Evolutionary conservation across 106 monocot genomes (phyloP).

Genomic region (Hemerocallis citrina): DNA sequence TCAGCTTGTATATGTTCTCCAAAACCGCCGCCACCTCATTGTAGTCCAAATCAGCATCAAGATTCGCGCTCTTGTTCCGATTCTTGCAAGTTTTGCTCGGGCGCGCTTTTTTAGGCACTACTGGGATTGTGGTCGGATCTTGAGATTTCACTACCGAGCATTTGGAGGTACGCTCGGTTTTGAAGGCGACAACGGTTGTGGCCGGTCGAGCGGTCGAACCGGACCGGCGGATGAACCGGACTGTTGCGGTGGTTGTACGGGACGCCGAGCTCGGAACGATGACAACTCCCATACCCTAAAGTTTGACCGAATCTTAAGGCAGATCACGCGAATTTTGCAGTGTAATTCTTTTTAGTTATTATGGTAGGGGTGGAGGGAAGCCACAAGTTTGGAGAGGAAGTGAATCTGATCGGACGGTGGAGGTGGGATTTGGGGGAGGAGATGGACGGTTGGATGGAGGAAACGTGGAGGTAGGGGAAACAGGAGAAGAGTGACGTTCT

Average conservation of each 20-base stretch:
- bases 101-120: not conserved
- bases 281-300: conserved; percentile 48
- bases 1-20: conserved; percentile 89
- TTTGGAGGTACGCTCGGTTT: conserved; percentile 9
- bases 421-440: not conserved
- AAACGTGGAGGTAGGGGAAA: not conserved
- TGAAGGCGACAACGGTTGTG: conserved; percentile 26
- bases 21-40: conserved; percentile 70
- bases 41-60: conserved; percentile 45
- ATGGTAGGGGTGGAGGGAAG: not conserved
- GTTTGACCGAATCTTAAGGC: not conserved
- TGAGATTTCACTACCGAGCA: conserved; percentile 5
- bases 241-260: not conserved
- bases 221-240: conserved; percentile 7
- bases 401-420: not conserved
- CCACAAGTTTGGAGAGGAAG: not conserved
- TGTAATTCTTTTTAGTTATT: not conserved
- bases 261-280: conserved; percentile 41
- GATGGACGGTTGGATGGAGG: not conserved
- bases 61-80: not conserved
- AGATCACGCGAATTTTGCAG: not conserved
- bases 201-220: not conserved
- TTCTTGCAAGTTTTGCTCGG: not conserved
- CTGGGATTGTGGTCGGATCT: conserved; percentile 12
- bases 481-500: not conserved